Percentiles rank a stretch among this genome's conserved stretches.
Evolutionary conservation across 345 rosid genomes (phyloP).

Genomic region (Clausena lansium): DNA sequence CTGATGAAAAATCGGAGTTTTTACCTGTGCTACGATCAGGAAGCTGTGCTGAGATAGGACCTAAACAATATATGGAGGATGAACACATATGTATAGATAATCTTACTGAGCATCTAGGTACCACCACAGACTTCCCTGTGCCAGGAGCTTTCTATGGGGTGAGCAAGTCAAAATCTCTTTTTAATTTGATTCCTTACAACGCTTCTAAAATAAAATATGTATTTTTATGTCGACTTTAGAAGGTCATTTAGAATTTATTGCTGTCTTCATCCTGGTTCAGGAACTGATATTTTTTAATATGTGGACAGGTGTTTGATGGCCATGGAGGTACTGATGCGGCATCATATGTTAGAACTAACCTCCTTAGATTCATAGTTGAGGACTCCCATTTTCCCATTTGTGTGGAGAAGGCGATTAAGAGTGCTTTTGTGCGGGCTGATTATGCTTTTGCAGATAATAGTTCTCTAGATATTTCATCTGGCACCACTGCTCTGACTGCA

Average conservation of each 20-base stretch:
- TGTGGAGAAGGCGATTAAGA: constrained; percentile 70
- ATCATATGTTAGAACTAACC: constrained; percentile 62
- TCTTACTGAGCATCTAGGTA: constrained; percentile 61
- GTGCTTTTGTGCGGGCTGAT: constrained; percentile 86
- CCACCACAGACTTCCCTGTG: constrained; percentile 42
- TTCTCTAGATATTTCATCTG: constrained; percentile 89
- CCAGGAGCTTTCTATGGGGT: constrained; percentile 98
- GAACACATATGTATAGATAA: constrained; percentile 87
- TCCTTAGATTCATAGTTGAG: constrained; percentile 71
- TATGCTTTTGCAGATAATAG: constrained; percentile 84
- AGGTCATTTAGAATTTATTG: neutral
- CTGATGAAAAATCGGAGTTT: constrained; percentile 53
- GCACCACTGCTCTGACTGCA: constrained; percentile 89
- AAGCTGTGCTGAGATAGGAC: constrained; percentile 91
- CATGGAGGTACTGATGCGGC: constrained; percentile 99
- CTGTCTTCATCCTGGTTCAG: neutral
- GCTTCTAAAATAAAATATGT: neutral
- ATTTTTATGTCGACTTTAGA: neutral
- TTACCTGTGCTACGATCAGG: constrained; percentile 75
- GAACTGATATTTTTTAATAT: constrained; percentile 15
- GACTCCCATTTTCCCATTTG: constrained; percentile 79
- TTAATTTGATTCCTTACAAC: neutral
- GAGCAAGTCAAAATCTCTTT: constrained; percentile 18
- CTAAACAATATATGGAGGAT: constrained; percentile 93
- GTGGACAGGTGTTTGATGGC: constrained; percentile 89